These are phyloP conservation scores for Caryopteris hybrid DNA, from an alignment of 305 asterid species.

Conservation along the genomic window DNA sequence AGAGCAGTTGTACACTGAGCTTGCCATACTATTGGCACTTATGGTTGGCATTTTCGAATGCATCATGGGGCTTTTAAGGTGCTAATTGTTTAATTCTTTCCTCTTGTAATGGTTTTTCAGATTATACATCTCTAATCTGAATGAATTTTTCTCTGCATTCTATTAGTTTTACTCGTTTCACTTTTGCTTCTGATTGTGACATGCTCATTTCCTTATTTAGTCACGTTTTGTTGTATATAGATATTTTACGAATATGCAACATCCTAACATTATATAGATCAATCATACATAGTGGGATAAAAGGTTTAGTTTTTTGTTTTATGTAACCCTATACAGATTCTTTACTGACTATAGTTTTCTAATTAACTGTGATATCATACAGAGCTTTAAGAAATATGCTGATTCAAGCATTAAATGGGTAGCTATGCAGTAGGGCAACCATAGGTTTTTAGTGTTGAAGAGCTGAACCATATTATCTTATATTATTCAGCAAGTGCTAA, in stretches of 20 bases:
- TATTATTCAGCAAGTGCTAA: constrained; percentile 5
- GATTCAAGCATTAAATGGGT: constrained; percentile 5
- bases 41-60: constrained; percentile 97
- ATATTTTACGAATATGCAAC: background rate
- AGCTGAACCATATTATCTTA: constrained; percentile 7
- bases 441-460: constrained; percentile 5
- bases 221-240: background rate
- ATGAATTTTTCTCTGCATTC: background rate
- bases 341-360: constrained; percentile 2
- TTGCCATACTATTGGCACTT: constrained; percentile 86
- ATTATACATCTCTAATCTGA: background rate
- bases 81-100: constrained; percentile 24
- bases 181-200: background rate
- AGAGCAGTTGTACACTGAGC: constrained; percentile 84
- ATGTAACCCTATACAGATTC: background rate
- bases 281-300: background rate
- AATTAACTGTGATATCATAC: background rate
- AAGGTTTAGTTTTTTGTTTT: background rate
- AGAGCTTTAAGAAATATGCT: background rate
- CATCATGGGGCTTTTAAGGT: constrained; percentile 91
- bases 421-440: constrained; percentile 5
- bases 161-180: background rate
- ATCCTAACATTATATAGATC: background rate
- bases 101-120: constrained; percentile 12
- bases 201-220: background rate